These are phyloP conservation scores for Luvunga scandens DNA, from an alignment of 345 rosid genomes.

Conservation along the genomic window DNA sequence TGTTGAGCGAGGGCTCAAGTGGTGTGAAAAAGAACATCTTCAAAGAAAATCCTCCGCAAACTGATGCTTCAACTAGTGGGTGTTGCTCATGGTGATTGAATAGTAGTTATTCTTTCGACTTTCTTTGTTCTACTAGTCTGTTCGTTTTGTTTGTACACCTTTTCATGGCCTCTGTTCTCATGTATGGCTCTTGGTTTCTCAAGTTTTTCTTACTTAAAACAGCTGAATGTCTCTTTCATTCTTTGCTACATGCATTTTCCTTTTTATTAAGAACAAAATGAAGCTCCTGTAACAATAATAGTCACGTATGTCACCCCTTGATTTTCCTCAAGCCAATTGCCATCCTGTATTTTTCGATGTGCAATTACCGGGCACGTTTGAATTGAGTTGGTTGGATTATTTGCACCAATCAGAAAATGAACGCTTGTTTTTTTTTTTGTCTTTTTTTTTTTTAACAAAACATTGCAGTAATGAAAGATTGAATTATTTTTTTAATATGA, in stretches of 20 bases:
- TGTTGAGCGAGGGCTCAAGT: constrained; percentile 67
- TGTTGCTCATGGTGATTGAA: constrained; percentile 53
- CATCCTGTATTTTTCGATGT: too few species aligned
- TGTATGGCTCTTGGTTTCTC: not conserved
- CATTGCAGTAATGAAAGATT: too few species aligned
- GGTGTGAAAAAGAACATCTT: constrained; percentile 85
- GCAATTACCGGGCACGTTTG: too few species aligned
- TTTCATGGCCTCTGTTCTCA: not conserved
- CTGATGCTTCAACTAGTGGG: constrained; percentile 41
- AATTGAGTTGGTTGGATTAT: too few species aligned
- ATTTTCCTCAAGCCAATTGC: too few species aligned
- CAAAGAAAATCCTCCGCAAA: constrained; percentile 60
- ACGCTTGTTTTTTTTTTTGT: too few species aligned
- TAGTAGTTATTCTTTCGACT: not conserved
- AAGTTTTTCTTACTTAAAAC: not conserved
- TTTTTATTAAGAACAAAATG: too few species aligned
- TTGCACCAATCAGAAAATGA: too few species aligned
- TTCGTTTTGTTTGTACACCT: not conserved
- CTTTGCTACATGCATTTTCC: not conserved
- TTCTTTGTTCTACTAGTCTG: not conserved
- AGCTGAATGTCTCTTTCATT: not conserved
- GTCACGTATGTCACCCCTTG: too few species aligned
- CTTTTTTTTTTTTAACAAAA: too few species aligned
- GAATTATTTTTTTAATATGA: too few species aligned
- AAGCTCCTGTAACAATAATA: too few species aligned